Evolutionary conservation across 1,284 basidiomycete genomes (phyloP).

Genomic region (Coniferiporia weirii): DNA sequence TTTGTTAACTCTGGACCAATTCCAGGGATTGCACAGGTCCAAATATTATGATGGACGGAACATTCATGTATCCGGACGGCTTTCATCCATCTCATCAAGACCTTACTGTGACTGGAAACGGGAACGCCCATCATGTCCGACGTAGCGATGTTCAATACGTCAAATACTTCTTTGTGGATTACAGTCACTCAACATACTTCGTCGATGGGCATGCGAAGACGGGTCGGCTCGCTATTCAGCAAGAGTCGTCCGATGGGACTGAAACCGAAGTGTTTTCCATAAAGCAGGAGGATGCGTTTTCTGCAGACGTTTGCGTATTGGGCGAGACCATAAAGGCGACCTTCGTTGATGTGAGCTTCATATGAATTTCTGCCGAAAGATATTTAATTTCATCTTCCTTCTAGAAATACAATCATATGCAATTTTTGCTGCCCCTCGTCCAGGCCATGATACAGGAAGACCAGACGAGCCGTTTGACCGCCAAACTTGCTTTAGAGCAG

Average conservation of each 20-base stretch:
- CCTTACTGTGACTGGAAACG: slow-evolving; percentile 19
- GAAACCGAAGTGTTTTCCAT: background rate
- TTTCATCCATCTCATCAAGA: slow-evolving; percentile 25
- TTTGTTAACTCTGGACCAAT: slow-evolving; percentile 10
- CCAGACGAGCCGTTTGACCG: background rate
- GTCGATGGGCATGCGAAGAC: background rate
- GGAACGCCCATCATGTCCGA: slow-evolving; percentile 24
- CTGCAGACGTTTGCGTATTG: slow-evolving; percentile 7
- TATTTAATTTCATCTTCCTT: background rate
- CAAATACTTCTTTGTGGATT: slow-evolving; percentile 34
- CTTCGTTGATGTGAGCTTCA: background rate
- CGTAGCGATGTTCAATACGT: slow-evolving; percentile 18
- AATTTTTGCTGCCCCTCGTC: background rate
- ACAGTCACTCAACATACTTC: slow-evolving; percentile 29
- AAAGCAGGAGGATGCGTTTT: slow-evolving; percentile 4
- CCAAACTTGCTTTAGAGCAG: background rate
- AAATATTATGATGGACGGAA: slow-evolving; percentile 39
- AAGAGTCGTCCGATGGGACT: background rate
- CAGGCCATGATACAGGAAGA: background rate
- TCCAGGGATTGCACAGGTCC: slow-evolving; percentile 33
- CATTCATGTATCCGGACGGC: slow-evolving; percentile 24
- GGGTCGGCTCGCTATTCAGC: background rate
- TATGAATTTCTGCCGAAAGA: background rate
- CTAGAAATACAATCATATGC: background rate
- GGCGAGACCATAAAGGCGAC: background rate